Evolutionary conservation across 2,329 filamentous ascomycete species (phyloP).

Genomic region (Penicillium brevicompactum): DNA sequence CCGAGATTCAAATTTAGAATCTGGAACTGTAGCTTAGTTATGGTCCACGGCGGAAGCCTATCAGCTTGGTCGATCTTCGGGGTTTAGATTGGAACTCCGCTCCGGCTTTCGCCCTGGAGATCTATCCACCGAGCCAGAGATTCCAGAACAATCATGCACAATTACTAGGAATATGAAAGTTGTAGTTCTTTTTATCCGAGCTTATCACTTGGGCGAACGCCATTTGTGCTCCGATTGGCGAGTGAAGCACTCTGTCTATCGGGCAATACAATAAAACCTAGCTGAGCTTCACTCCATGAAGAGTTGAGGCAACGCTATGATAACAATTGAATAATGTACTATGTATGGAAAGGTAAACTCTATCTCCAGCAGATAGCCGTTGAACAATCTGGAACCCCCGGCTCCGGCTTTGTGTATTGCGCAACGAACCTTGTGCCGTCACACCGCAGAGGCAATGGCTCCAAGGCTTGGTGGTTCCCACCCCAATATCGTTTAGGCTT

Average conservation of each 20-base stretch:
- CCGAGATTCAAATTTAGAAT: not conserved
- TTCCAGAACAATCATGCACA: conserved; percentile 1
- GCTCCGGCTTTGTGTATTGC: not conserved
- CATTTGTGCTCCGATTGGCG: not conserved
- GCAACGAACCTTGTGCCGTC: not conserved
- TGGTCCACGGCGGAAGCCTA: not conserved
- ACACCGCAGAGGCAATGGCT: not conserved
- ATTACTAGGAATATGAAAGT: not conserved
- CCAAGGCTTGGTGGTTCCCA: conserved; percentile 1
- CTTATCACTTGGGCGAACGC: not conserved
- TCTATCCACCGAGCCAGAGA: not conserved
- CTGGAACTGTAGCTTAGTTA: not conserved
- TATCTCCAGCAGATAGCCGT: not conserved
- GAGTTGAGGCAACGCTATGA: not conserved
- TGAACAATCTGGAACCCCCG: not conserved
- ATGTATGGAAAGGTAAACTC: not conserved
- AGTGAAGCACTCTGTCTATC: not conserved
- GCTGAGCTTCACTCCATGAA: not conserved
- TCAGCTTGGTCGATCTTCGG: not conserved
- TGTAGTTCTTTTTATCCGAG: not conserved
- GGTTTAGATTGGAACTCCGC: not conserved
- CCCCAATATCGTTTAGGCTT: not conserved
- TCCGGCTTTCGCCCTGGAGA: not conserved
- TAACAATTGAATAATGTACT: not conserved
- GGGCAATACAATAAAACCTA: not conserved